These are phyloP conservation scores for Pleurotus platypus DNA, from an alignment of 768 basidiomycete genomes.

Conservation along the genomic window DNA sequence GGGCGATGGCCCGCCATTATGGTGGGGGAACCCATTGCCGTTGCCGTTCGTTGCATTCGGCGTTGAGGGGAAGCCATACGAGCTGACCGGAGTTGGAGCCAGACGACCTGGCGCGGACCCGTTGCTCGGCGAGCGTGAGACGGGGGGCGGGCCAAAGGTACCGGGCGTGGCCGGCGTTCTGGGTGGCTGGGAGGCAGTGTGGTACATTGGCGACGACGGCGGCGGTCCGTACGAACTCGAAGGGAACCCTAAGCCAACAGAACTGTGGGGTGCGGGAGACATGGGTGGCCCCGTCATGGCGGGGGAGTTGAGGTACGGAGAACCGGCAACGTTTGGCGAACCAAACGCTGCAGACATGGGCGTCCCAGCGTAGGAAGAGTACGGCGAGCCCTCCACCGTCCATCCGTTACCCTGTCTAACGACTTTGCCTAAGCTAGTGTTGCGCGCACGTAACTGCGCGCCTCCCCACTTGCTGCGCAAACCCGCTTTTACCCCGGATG, in stretches of 20 bases:
- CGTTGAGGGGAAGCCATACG: conserved; percentile 31
- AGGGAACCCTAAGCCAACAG: conserved; percentile 6
- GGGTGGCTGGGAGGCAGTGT: background rate
- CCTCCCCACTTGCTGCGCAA: conserved; percentile 70
- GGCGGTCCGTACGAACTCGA: conserved; percentile 10
- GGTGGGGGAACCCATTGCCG: conserved; percentile 18
- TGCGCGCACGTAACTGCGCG: conserved; percentile 55
- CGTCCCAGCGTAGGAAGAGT: conserved; percentile 28
- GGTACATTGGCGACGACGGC: conserved; percentile 8
- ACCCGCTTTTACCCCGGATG: conserved; percentile 50
- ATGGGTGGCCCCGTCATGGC: conserved; percentile 11
- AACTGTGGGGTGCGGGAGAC: conserved; percentile 12
- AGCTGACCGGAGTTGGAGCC: conserved; percentile 14
- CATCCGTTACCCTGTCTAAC: conserved; percentile 58
- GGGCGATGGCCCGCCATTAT: conserved; percentile 15
- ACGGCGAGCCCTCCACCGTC: conserved; percentile 51
- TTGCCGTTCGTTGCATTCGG: conserved; percentile 23
- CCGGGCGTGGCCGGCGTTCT: background rate
- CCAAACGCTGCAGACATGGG: conserved; percentile 26
- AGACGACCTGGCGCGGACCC: background rate
- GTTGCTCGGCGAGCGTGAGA: background rate
- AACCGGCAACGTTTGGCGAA: conserved; percentile 12
- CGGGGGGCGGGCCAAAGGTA: background rate
- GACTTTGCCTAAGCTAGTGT: conserved; percentile 35
- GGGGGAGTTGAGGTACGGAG: conserved; percentile 25